phyloP scores from a whole-genome alignment of 2,329 filamentous ascomycete genomes.

The Colletotrichum somersetense region DNA sequence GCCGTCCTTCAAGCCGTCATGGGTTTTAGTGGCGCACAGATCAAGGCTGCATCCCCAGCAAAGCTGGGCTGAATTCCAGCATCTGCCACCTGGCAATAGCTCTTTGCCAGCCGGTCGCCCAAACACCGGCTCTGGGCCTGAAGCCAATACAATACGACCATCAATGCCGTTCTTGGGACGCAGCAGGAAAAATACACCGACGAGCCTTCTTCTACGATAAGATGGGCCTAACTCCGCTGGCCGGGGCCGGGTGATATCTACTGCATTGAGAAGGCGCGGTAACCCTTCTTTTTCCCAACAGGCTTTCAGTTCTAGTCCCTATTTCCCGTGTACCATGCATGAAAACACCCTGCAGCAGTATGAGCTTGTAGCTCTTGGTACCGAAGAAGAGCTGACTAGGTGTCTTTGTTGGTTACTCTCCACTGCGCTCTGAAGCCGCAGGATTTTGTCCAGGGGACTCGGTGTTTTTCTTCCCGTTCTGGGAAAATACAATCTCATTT shows the following conservation, averaged over 20 bases:
- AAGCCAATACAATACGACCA: not conserved
- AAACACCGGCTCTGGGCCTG: not conserved
- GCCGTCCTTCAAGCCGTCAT: constrained; percentile 9
- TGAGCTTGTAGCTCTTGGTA: constrained; percentile 9
- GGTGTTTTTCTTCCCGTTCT: not conserved
- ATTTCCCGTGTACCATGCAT: constrained; percentile 9
- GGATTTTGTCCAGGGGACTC: constrained; percentile 17
- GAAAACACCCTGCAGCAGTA: constrained; percentile 14
- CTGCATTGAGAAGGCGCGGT: not conserved
- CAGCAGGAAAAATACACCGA: not conserved
- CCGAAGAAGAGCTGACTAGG: constrained; percentile 15
- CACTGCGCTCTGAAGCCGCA: constrained; percentile 18
- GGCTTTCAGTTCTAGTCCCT: not conserved
- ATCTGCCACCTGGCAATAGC: not conserved
- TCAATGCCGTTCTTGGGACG: not conserved
- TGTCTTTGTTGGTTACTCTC: constrained; percentile 20
- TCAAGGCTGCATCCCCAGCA: not conserved
- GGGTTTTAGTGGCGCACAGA: constrained; percentile 8
- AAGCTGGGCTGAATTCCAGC: not conserved
- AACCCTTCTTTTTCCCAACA: not conserved
- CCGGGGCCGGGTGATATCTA: not conserved
- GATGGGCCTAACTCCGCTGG: not conserved
- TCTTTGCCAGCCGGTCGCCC: not conserved
- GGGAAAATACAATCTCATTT: not conserved
- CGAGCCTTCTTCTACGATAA: not conserved